phyloP scores from a whole-genome alignment of 495 filamentous ascomycete species.

The Talaromyces proteolyticus region DNA sequence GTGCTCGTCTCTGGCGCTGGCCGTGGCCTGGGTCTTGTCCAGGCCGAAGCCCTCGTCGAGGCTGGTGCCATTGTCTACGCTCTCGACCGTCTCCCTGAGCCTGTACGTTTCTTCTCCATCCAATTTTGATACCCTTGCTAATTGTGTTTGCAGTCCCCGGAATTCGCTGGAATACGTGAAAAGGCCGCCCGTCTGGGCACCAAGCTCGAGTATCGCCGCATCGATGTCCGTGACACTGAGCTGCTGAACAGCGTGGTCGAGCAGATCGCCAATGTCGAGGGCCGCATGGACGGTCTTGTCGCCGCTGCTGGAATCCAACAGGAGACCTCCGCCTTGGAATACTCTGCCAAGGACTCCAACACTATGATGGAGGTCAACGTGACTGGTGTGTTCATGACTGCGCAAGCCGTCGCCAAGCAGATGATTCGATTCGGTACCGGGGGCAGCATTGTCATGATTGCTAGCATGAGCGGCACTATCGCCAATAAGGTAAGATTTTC shows the following conservation, averaged over 20 bases:
- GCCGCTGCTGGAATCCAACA: conserved; percentile 73
- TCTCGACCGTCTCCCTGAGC: conserved; percentile 39
- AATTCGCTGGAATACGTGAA: conserved; percentile 57
- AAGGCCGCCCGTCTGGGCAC: conserved; percentile 61
- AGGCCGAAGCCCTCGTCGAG: conserved; percentile 75
- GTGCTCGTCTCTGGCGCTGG: conserved; percentile 74
- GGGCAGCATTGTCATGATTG: conserved; percentile 69
- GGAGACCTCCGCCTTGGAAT: conserved; percentile 63
- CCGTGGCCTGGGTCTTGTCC: conserved; percentile 71
- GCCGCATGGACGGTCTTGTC: conserved; percentile 70
- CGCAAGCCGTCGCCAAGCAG: conserved; percentile 63
- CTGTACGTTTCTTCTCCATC: conserved; percentile 15
- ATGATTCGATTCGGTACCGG: conserved; percentile 69
- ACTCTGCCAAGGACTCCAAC: conserved; percentile 59
- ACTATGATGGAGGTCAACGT: conserved; percentile 73
- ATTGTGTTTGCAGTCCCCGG: conserved; percentile 40
- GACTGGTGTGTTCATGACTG: conserved; percentile 71
- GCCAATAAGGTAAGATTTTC: conserved; percentile 52
- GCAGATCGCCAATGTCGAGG: conserved; percentile 63
- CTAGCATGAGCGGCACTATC: conserved; percentile 66
- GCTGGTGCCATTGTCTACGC: conserved; percentile 61
- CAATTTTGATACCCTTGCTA: neutral
- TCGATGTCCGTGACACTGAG: conserved; percentile 77
- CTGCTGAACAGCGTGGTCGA: conserved; percentile 60
- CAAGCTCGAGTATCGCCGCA: conserved; percentile 68